Base-by-base conservation (phyloP, 345 rosid genomes). In the Zanthoxylum bungeanum region DNA sequence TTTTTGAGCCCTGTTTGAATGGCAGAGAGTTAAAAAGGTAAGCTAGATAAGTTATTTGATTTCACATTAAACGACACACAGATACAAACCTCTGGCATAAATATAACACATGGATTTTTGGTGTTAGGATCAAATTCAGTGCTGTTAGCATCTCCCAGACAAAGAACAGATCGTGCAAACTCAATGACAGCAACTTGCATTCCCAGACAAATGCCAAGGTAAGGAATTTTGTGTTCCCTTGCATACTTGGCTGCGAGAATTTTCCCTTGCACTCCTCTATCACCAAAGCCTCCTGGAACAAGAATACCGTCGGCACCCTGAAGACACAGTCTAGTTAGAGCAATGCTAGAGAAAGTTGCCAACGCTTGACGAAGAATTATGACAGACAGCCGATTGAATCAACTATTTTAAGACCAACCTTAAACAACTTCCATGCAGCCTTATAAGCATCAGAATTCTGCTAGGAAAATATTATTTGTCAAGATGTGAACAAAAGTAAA, bases 211-310 rank as follows among this genome's bases (percentile, higher is more conserved):
- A 96, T 91, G 70, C 99, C 99, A 12, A 96, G 88, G 80, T 76
- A 96, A 55, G 99, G 97, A 74, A 91, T 72, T 81, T 76, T 75
- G 76, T 90, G 91, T 78, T 96, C 97, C 66, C 99, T 91, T 25
- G 97, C 98, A 77, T 87, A 85, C 64, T 86, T 93, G 0, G 98
- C 96, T 42, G 99, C 95, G 21, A 86, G 77, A 71, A 93, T 93
- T 85, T 96, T 96, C 69, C 99, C 98, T 80, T 87, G 79, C 57
- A 96, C 97, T 53, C 99, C 99, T 80, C 99, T 83, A 64, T 87
- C 85, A 19, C 99, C 99, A 82, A 96, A 96, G 55, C 99, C 99
- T 76, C 99, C 99, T 5, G 99, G 99, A 37, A 96, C 98, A 71
- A 96, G 86, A 78, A 91, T 34, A 47, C 98, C 99, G 84, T 93